Evolutionary conservation across 179 eudicot species (phyloP).

Genomic region (Pouteria campechiana): DNA sequence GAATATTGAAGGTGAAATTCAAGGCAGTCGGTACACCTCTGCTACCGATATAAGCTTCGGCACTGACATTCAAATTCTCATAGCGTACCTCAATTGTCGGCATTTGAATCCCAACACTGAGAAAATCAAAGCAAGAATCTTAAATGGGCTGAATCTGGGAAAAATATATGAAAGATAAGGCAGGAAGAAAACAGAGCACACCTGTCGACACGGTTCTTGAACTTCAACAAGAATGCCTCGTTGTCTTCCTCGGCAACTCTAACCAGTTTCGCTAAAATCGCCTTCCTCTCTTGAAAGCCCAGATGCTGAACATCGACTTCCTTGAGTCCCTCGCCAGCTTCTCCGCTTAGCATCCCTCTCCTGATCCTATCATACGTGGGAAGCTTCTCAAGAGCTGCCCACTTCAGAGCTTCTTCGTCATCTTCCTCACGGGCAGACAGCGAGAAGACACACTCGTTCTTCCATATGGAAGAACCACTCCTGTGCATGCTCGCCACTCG

Average conservation of each 20-base stretch:
- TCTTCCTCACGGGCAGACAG: slow-evolving; percentile 18
- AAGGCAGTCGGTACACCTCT: slow-evolving; percentile 31
- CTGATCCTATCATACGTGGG: slow-evolving; percentile 21
- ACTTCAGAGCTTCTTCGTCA: slow-evolving; percentile 33
- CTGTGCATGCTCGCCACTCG: too few species aligned
- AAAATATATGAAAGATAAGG: neutral
- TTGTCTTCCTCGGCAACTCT: slow-evolving; percentile 26
- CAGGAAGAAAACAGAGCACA: neutral
- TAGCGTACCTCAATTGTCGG: slow-evolving; percentile 39
- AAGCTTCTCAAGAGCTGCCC: slow-evolving; percentile 33
- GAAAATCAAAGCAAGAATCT: too few species aligned
- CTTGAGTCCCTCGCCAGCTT: slow-evolving; percentile 7
- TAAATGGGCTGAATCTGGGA: neutral
- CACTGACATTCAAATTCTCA: slow-evolving; percentile 29
- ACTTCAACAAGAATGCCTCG: slow-evolving; percentile 29
- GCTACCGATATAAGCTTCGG: slow-evolving; percentile 25
- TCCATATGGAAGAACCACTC: slow-evolving; percentile 24
- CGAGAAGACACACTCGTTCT: slow-evolving; percentile 18
- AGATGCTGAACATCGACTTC: slow-evolving; percentile 23
- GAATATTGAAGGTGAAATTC: slow-evolving; percentile 16
- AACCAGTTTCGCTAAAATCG: slow-evolving; percentile 23
- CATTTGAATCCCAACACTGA: slow-evolving; percentile 34
- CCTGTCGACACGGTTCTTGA: slow-evolving; percentile 27
- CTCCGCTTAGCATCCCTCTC: slow-evolving; percentile 17
- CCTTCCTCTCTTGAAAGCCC: slow-evolving; percentile 10